Evolutionary conservation across 345 rosid species (phyloP).

Genomic region (Anacardium occidentale): DNA sequence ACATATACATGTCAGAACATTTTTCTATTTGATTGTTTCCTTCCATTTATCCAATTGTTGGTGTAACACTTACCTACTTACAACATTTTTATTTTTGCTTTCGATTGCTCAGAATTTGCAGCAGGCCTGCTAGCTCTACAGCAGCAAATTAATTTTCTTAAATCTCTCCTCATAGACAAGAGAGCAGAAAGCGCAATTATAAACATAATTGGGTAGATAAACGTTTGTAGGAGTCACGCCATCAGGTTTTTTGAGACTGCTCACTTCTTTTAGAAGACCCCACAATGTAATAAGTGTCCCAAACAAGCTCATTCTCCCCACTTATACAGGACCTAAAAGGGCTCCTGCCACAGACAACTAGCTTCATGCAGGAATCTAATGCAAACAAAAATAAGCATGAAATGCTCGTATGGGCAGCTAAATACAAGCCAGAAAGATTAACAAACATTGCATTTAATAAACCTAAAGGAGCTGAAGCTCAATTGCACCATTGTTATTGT

Average conservation of each 20-base stretch:
- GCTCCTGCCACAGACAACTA: slow-evolving; percentile 77
- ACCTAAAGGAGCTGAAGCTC: too few species aligned
- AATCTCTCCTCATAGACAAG: slow-evolving; percentile 60
- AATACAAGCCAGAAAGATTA: background rate
- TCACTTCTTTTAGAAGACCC: slow-evolving; percentile 54
- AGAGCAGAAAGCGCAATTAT: slow-evolving; percentile 52
- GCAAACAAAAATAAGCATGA: background rate
- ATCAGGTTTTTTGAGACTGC: slow-evolving; percentile 26
- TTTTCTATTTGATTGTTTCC: background rate
- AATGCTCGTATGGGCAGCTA: background rate
- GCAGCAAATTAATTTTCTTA: slow-evolving; percentile 49
- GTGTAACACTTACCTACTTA: background rate
- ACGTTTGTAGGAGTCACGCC: slow-evolving; percentile 13
- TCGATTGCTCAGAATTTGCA: slow-evolving; percentile 17
- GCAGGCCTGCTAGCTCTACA: slow-evolving; percentile 27
- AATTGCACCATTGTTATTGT: too few species aligned
- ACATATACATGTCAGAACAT: background rate
- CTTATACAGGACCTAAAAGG: slow-evolving; percentile 41
- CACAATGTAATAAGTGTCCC: slow-evolving; percentile 60
- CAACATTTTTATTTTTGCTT: background rate
- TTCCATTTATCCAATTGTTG: background rate
- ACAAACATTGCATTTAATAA: too few species aligned
- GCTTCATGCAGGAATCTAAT: slow-evolving; percentile 75
- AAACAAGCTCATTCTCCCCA: slow-evolving; percentile 56
- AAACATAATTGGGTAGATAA: slow-evolving; percentile 44